Percentiles rank a stretch among this genome's conserved stretches.
These are phyloP conservation scores for Ceratobasidium sp. DNA, from an alignment of 1,284 basidiomycete species.

Conservation along the genomic window DNA sequence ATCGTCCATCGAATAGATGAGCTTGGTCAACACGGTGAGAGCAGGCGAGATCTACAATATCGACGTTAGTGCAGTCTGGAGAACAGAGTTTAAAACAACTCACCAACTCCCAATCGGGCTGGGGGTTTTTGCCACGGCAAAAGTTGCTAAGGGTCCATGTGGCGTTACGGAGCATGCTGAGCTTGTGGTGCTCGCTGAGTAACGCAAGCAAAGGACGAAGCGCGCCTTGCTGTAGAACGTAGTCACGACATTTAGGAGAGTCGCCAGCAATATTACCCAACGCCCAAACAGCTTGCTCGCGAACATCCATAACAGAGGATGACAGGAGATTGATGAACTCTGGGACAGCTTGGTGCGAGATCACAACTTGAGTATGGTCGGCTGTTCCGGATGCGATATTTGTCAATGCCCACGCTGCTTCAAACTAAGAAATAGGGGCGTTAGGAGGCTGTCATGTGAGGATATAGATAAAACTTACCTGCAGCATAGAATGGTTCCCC, in stretches of 20 bases:
- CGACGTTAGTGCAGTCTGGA: slow-evolving; percentile 27
- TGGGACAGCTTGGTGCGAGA: slow-evolving; percentile 94
- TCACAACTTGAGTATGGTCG: slow-evolving; percentile 98
- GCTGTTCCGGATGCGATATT: slow-evolving; percentile 99
- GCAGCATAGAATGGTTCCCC: slow-evolving; percentile 89
- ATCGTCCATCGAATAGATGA: slow-evolving; percentile 99
- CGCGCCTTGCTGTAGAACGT: slow-evolving; percentile 65
- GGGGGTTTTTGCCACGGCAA: slow-evolving; percentile 95
- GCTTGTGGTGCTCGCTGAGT: slow-evolving; percentile 78
- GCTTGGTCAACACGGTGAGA: slow-evolving; percentile 93
- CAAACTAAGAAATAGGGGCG: slow-evolving; percentile 71
- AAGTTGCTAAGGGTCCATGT: slow-evolving; percentile 99
- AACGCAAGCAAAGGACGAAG: slow-evolving; percentile 62
- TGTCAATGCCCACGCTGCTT: slow-evolving; percentile 99
- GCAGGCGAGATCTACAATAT: slow-evolving; percentile 97
- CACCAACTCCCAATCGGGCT: slow-evolving; percentile 94
- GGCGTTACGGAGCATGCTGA: slow-evolving; percentile 96
- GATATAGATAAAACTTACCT: slow-evolving; percentile 64
- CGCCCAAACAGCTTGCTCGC: slow-evolving; percentile 69
- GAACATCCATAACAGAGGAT: slow-evolving; percentile 61
- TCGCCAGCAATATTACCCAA: slow-evolving; percentile 68
- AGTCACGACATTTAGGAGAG: slow-evolving; percentile 49
- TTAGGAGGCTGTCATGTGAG: slow-evolving; percentile 30
- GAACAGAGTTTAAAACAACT: no score
- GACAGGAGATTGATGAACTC: slow-evolving; percentile 94